Base-by-base conservation (phyloP, 2,329 filamentous ascomycete species). In the Phaeosphaeriaceae sp. region DNA sequence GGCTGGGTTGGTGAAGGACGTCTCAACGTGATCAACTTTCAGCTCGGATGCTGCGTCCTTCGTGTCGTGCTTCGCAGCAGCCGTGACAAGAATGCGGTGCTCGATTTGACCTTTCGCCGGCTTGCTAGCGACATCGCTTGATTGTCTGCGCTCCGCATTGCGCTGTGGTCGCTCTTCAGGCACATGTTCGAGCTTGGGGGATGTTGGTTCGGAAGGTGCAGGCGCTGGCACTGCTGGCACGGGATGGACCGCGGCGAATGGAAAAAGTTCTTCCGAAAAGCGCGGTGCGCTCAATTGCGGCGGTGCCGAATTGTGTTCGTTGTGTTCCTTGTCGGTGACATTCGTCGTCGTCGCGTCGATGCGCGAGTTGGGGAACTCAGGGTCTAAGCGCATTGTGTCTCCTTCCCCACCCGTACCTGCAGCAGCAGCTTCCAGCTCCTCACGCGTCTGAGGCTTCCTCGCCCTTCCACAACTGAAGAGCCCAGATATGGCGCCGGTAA, bases 381-480 rank as follows among this genome's bases (percentile, higher is more conserved):
- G 53, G 48, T 51, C 50, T 48, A 51, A 46, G 50, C 53, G 40
- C 50, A 56, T 48, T 24, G 53, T 42, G 42, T 51, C 11, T 15
- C 31, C 56, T 21, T 56, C 46, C 40, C 48, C 47, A 44, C 24
- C 46, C 15, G 42, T 55, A 19, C n/a, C n/a, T n/a, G n/a, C 41
- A 11, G 3, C 41, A 4, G 41, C 41, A 19, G 17, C 41, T 9
- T 44, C 41, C 17, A 44, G 20, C 41, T 45, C 25, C 48, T 46
- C 47, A 54, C 53, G 53, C 53, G 59, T 40, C 19, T 50, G 31
- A 21, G 51, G 42, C 48, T 51, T 51, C 51, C 59, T 53, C 49
- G 59, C 42, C 27, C 56, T 24, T 15, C 56, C 56, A 27, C 59
- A 61, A 36, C 50, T 58, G 33, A 61, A 61, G 17, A 61, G 36